Percentiles rank a stretch among this genome's conserved stretches.
These are phyloP conservation scores for Scytalidium sp. DNA, from an alignment of 2,329 filamentous ascomycete genomes.

Conservation along the genomic window DNA sequence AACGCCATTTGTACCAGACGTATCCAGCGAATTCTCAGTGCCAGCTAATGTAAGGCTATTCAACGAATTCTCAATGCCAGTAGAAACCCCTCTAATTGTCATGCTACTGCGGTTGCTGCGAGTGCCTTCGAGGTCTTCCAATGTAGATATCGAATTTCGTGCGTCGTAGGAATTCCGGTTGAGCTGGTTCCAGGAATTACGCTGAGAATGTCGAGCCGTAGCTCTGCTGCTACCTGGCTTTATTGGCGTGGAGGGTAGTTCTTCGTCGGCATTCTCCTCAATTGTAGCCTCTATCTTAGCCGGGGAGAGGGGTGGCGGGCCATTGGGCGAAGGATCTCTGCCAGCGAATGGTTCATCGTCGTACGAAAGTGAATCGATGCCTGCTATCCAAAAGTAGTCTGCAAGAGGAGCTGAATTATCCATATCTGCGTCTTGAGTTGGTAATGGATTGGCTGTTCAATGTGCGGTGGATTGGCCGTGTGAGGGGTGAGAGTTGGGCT, in stretches of 20 bases:
- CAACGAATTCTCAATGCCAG: neutral
- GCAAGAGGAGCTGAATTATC: slow-evolving; percentile 58
- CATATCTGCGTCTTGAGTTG: neutral
- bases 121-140: slow-evolving; percentile 52
- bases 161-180: slow-evolving; percentile 51
- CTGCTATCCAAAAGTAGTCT: slow-evolving; percentile 76
- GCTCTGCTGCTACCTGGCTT: slow-evolving; percentile 14
- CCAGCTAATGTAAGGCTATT: slow-evolving; percentile 15
- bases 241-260: slow-evolving; percentile 39
- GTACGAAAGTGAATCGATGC: slow-evolving; percentile 66
- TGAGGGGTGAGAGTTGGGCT: neutral
- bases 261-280: slow-evolving; percentile 52
- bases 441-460: neutral
- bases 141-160: slow-evolving; percentile 49
- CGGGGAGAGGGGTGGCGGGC: slow-evolving; percentile 25
- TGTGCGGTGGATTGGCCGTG: neutral
- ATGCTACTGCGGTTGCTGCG: slow-evolving; percentile 63
- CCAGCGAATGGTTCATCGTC: slow-evolving; percentile 44
- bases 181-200: slow-evolving; percentile 56
- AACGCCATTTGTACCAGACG: slow-evolving; percentile 10
- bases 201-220: slow-evolving; percentile 56
- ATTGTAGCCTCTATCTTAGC: slow-evolving; percentile 53
- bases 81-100: slow-evolving; percentile 51
- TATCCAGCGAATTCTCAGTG: slow-evolving; percentile 15
- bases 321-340: slow-evolving; percentile 16